Evolutionary conservation across 192 early-diverging fungal genomes (phyloP).

Genomic region (Gonapodya prolifera): DNA sequence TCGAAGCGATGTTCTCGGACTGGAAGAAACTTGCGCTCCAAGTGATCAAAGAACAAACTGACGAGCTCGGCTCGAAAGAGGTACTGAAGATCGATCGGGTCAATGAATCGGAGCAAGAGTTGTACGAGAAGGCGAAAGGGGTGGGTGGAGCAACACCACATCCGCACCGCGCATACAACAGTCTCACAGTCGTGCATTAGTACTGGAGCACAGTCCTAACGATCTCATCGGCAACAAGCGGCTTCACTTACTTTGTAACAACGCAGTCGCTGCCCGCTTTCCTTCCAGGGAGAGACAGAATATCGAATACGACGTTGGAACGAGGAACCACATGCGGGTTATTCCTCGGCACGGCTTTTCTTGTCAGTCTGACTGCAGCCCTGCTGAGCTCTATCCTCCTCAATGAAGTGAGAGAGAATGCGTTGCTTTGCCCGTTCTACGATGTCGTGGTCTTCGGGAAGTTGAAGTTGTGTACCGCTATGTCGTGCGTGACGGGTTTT

Average conservation of each 20-base stretch:
- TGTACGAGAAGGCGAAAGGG: not conserved
- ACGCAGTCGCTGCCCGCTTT: not conserved
- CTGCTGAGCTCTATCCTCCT: not conserved
- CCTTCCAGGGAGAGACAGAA: not conserved
- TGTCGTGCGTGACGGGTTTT: not conserved
- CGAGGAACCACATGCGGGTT: not conserved
- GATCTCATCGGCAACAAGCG: not conserved
- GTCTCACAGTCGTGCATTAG: not conserved
- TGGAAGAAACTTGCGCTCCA: not conserved
- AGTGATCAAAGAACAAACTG: not conserved
- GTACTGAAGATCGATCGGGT: not conserved
- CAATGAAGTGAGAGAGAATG: not conserved
- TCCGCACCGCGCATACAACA: not conserved
- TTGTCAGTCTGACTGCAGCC: not conserved
- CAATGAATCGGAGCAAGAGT: not conserved
- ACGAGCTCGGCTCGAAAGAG: not conserved
- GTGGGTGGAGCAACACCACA: not conserved
- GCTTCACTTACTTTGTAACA: not conserved
- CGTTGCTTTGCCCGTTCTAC: too few species aligned
- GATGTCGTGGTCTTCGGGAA: not conserved
- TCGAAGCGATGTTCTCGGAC: not conserved
- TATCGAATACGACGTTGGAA: not conserved
- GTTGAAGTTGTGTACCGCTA: not conserved
- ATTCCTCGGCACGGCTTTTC: not conserved
- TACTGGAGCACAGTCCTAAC: not conserved